phyloP scores from a whole-genome alignment of 306 rosid genomes.

The Canavalia gladiata region DNA sequence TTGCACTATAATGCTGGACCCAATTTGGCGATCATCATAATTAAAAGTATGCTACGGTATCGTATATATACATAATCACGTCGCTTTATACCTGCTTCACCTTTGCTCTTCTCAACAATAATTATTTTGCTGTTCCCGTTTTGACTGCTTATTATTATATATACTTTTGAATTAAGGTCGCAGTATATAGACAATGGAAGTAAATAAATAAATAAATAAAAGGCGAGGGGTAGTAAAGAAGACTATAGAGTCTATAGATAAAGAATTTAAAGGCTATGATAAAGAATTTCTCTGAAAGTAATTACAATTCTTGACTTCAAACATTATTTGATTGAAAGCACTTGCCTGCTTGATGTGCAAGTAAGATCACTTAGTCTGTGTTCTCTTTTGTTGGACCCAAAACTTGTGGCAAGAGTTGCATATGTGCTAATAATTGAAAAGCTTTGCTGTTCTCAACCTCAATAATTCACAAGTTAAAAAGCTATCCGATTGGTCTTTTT shows the following conservation, averaged over 20 bases:
- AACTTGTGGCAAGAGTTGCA: conserved; percentile 34
- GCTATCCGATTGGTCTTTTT: conserved; percentile 13
- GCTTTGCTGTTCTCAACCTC: conserved; percentile 27
- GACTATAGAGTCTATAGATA: neutral
- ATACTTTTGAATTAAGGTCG: neutral
- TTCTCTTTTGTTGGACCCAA: conserved; percentile 45
- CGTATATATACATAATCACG: conserved; percentile 15
- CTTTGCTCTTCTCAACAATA: neutral
- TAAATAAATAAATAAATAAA: neutral
- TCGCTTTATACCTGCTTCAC: neutral
- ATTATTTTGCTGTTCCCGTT: neutral
- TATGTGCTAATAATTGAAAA: conserved; percentile 34
- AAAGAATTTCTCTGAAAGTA: neutral
- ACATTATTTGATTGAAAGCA: conserved; percentile 45
- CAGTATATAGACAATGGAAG: too few relatives aligned
- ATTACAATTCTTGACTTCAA: conserved; percentile 50
- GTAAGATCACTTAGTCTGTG: conserved; percentile 44
- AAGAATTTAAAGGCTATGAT: conserved; percentile 12
- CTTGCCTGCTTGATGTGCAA: conserved; percentile 52
- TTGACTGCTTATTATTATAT: conserved; percentile 13
- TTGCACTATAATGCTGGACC: conserved; percentile 46
- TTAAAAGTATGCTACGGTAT: neutral
- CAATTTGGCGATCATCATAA: conserved; percentile 41
- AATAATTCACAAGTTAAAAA: conserved; percentile 28
- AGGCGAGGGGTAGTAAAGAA: neutral